Base-by-base conservation (phyloP, 148 eudicot genomes). In the Arctostaphylos glauca region DNA sequence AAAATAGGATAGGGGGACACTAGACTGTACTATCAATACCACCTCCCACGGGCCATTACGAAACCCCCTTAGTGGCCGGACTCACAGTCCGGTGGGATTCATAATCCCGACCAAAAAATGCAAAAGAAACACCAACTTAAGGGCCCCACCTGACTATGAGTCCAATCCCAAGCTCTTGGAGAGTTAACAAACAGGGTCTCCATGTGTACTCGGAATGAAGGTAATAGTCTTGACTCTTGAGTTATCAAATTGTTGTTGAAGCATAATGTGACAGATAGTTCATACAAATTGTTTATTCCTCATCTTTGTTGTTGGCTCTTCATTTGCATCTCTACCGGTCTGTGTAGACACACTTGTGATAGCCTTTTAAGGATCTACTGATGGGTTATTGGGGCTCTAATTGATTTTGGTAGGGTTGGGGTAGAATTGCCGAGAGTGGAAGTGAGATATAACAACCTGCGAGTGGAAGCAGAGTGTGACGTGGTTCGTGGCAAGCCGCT, bases 401-500 rank as follows among this genome's bases (percentile, higher is more conserved):
- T 38, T 77, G 56, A n/a, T 77, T 80, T 6, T 53, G 82, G 85
- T 66, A 95, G 98, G 85, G 93, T 91, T 91, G 98, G 94, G 54
- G 81, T 94, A 67, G 80, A 92, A 44, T 84, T 91, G 74, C 98
- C 98, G 7, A 82, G 91, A 3, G 90, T 95, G 58, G 90, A 91
- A 80, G 94, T 94, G 76, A 90, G 93, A 85, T 95, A 91, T 67
- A 78, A 80, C 13, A 90, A 90, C 86, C 87, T 95, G 55, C 59
- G 53, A 50, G 90, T 95, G 76, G 93, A 92, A 77, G 96, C 92
- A 9, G 87, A 89, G 82, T 92, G 94, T 84, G 89, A 90, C 79
- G 92, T 95, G 3, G 93, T 93, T 68, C 86, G 88, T 72, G 97
- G 95, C n/a, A 95, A 94, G 89, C 96, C 97, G 50, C 94, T 95